Base-by-base conservation (phyloP, 2,329 filamentous ascomycete species). In the Chrysosporium queenslandicum region DNA sequence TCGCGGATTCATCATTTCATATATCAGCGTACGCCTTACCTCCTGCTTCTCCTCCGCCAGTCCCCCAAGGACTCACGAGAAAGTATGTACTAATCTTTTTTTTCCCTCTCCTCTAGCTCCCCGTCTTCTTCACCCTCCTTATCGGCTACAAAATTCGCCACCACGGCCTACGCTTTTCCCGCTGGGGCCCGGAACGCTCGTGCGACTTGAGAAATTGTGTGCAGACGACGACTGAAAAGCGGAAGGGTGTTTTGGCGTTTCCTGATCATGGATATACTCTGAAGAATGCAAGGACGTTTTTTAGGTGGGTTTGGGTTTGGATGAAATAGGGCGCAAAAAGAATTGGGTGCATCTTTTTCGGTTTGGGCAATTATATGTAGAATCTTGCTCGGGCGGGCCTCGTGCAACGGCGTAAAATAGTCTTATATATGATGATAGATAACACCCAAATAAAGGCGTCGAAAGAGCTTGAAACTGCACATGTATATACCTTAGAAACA, bases 231-330 rank as follows among this genome's bases (percentile, higher is more conserved):
- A 69, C 53, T 36, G 43, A 39, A 23, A 56, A 49, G 16, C 56
- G 68, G 23, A 69, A 68, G 50, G 68, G 68, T 8, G 61, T 66
- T 46, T 55, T 71, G 41, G 64, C 68, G 50, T 64, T 70, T 36
- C 63, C 64, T 2, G 67, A 69, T 27, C 58, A 63, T 45, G 64
- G 63, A 0, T 58, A 66, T 27, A 67, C 66, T 16, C 61, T 56
- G 50, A 59, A 62, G 3, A 71, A 70, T 50, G 46, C 55, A 29
- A 27, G 34, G 9, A 58, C 58, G 1, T 65, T 71, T 41, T 36
- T 63, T 6, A 45, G 58, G 11, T 71, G 67, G 67, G 39, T 71
- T 32, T 69, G 64, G 67, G 67, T 66, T 20, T 71, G 68, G 68
- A 58, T 63, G 53, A 70, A 68, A 46, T 71, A 50, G 30, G 14